These are phyloP conservation scores for Lagenaria siceraria DNA, from an alignment of 306 rosid genomes.

Conservation along the genomic window DNA sequence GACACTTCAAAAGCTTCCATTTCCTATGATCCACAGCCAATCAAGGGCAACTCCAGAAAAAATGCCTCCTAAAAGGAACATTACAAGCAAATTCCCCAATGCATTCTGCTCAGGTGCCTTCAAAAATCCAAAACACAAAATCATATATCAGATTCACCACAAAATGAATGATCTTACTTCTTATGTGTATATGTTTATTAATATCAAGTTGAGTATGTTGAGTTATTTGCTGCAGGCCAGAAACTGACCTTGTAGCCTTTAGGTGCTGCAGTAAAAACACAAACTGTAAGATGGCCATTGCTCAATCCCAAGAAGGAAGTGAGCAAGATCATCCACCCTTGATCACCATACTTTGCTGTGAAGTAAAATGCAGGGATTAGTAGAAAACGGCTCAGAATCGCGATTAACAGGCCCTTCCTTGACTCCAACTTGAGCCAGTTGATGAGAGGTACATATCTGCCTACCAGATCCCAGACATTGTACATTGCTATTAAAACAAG, in stretches of 20 bases:
- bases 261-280: constrained; percentile 65
- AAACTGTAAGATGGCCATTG: constrained; percentile 74
- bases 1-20: constrained; percentile 14
- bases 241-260: constrained; percentile 54
- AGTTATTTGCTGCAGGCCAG: not conserved
- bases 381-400: constrained; percentile 35
- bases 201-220: not conserved
- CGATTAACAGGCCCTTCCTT: constrained; percentile 39
- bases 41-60: constrained; percentile 59
- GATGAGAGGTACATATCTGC: constrained; percentile 59
- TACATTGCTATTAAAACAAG: constrained; percentile 58
- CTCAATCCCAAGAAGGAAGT: constrained; percentile 53
- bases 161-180: not conserved
- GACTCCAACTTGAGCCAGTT: constrained; percentile 52
- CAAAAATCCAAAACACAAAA: not conserved
- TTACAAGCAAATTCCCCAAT: constrained; percentile 64
- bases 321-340: constrained; percentile 81
- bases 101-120: constrained; percentile 97
- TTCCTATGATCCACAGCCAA: constrained; percentile 83
- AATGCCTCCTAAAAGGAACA: constrained; percentile 44
- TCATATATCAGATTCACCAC: constrained; percentile 1
- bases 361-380: constrained; percentile 71
- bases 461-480: constrained; percentile 41
- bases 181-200: not conserved
- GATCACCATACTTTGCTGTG: constrained; percentile 68